Evolutionary conservation across 2,329 filamentous ascomycete genomes (phyloP).

Genomic region (Xylogone sp.): DNA sequence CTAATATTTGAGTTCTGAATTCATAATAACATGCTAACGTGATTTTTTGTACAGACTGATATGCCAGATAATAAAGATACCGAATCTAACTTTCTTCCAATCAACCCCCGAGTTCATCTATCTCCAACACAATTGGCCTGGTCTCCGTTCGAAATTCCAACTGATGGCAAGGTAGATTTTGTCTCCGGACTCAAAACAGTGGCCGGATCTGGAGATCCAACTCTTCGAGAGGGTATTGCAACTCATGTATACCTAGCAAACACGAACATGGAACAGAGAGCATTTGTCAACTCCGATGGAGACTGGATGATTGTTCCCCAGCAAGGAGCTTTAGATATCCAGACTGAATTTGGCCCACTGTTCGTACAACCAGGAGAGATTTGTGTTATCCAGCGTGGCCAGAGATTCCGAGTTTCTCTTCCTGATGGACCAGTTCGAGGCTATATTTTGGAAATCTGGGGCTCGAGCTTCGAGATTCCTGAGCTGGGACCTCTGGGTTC

Average conservation of each 20-base stretch:
- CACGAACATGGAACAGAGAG: conserved; percentile 40
- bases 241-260: conserved; percentile 47
- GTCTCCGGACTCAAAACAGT: conserved; percentile 45
- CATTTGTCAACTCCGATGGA: conserved; percentile 56
- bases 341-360: conserved; percentile 50
- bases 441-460: conserved; percentile 63
- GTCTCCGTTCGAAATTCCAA: conserved; percentile 37
- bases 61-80: conserved; percentile 23
- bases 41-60: background rate
- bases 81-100: conserved; percentile 41
- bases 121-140: conserved; percentile 44
- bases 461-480: conserved; percentile 58
- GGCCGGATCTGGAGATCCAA: conserved; percentile 46
- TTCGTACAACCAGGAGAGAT: conserved; percentile 63
- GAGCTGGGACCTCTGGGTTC: conserved; percentile 63
- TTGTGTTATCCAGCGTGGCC: conserved; percentile 59
- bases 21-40: background rate
- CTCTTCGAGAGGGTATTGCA: conserved; percentile 44
- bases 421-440: conserved; percentile 56
- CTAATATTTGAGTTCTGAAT: conserved; percentile 38
- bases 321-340: conserved; percentile 53
- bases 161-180: conserved; percentile 32
- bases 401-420: conserved; percentile 57
- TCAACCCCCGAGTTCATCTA: conserved; percentile 42
- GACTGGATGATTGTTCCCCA: conserved; percentile 64